phyloP scores from a whole-genome alignment of 345 rosid species.

The Gossypium mustelinum region DNA sequence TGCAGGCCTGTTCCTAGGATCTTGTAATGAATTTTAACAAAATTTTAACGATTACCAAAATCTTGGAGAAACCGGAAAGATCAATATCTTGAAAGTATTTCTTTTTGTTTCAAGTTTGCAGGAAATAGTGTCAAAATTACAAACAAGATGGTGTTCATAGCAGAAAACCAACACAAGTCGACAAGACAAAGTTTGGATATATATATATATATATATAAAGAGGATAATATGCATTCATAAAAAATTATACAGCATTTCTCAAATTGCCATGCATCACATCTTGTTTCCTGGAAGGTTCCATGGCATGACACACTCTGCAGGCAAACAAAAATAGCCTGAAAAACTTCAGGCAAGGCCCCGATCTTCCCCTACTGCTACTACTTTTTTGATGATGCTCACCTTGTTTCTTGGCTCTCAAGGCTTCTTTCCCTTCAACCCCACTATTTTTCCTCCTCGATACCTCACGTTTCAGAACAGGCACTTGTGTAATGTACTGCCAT shows the following conservation, averaged over 20 bases:
- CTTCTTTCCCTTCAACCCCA: slow-evolving; percentile 30
- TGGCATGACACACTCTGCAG: slow-evolving; percentile 77
- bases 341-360: slow-evolving; percentile 43
- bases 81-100: background rate
- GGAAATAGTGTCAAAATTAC: background rate
- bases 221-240: too few species aligned
- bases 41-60: background rate
- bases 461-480: slow-evolving; percentile 47
- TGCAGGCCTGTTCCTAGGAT: background rate
- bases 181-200: background rate
- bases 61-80: background rate
- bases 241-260: background rate
- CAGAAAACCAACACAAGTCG: slow-evolving; percentile 2
- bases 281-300: slow-evolving; percentile 55
- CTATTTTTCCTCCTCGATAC: slow-evolving; percentile 30
- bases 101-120: background rate
- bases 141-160: background rate
- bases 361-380: slow-evolving; percentile 6
- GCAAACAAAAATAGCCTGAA: slow-evolving; percentile 48
- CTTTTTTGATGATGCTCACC: slow-evolving; percentile 9
- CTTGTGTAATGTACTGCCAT: slow-evolving; percentile 69
- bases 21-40: background rate
- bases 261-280: slow-evolving; percentile 11
- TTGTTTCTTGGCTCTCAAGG: slow-evolving; percentile 19
- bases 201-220: background rate